phyloP scores from a whole-genome alignment of 164 flowering plant genomes.

The Santalum album region DNA sequence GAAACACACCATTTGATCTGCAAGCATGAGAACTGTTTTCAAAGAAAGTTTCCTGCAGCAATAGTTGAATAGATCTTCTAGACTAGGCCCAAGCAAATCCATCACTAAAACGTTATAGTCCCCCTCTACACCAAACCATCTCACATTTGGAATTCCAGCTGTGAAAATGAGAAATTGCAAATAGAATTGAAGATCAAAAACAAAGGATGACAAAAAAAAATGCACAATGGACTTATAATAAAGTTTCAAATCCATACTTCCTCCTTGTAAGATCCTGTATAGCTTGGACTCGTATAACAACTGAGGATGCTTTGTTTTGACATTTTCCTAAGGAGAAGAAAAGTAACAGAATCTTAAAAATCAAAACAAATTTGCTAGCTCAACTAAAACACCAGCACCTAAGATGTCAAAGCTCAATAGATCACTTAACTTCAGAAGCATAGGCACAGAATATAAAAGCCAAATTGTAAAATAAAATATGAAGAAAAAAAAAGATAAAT shows the following conservation, averaged over 20 bases:
- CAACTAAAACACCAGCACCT: background rate
- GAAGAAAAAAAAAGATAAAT: no score
- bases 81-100: slow-evolving; percentile 92
- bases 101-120: slow-evolving; percentile 88
- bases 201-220: background rate
- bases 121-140: slow-evolving; percentile 94
- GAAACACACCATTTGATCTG: slow-evolving; percentile 74
- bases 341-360: background rate
- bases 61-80: slow-evolving; percentile 88
- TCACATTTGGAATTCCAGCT: slow-evolving; percentile 89
- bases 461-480: no score
- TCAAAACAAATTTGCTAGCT: background rate
- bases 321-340: slow-evolving; percentile 61
- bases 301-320: slow-evolving; percentile 92
- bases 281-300: slow-evolving; percentile 77
- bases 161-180: slow-evolving; percentile 18
- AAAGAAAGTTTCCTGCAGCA: slow-evolving; percentile 79
- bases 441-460: no score
- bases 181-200: background rate
- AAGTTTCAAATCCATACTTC: slow-evolving; percentile 59
- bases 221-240: no score
- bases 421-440: background rate
- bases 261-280: slow-evolving; percentile 86
- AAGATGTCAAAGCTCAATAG: background rate
- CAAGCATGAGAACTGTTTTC: slow-evolving; percentile 90